phyloP scores from a whole-genome alignment of 139 green algal species.

The Microglena sp. region DNA sequence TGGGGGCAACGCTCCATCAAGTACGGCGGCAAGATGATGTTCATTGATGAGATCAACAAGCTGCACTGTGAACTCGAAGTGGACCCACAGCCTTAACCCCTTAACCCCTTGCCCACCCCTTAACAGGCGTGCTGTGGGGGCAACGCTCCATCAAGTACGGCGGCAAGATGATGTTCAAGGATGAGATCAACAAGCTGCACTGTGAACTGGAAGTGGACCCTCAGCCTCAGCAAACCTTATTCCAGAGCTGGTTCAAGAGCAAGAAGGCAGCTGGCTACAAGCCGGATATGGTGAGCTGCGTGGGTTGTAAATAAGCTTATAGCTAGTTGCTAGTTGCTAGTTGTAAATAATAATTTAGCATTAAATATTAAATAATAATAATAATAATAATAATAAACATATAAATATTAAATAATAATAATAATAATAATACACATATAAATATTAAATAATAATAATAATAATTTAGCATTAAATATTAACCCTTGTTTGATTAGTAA shows the following conservation, averaged over 20 bases:
- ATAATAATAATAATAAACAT: too few relatives aligned
- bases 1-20: conserved; percentile 47
- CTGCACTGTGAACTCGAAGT: conserved; percentile 9
- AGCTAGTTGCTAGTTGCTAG: neutral
- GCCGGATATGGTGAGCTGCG: conserved; percentile 21
- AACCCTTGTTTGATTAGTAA: too few relatives aligned
- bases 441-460: too few relatives aligned
- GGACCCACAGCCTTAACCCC: too few relatives aligned
- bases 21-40: conserved; percentile 48
- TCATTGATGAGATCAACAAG: conserved; percentile 40
- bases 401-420: too few relatives aligned
- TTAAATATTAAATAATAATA: too few relatives aligned
- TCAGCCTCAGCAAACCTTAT: conserved; percentile 8
- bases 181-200: conserved; percentile 35
- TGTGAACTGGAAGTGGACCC: conserved; percentile 39
- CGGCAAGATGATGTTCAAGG: conserved; percentile 47
- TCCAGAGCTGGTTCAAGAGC: conserved; percentile 12
- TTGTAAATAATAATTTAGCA: too few relatives aligned
- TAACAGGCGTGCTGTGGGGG: conserved; percentile 42
- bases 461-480: too few relatives aligned
- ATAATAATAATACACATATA: too few relatives aligned
- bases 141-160: conserved; percentile 48
- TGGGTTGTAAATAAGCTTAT: neutral
- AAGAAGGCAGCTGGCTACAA: conserved; percentile 27
- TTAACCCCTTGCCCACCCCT: too few relatives aligned